Percentiles rank a stretch among this genome's conserved stretches.
Conservation (phyloP, 2,329 filamentous ascomycete species). For the Penicillium crustosum region DNA sequence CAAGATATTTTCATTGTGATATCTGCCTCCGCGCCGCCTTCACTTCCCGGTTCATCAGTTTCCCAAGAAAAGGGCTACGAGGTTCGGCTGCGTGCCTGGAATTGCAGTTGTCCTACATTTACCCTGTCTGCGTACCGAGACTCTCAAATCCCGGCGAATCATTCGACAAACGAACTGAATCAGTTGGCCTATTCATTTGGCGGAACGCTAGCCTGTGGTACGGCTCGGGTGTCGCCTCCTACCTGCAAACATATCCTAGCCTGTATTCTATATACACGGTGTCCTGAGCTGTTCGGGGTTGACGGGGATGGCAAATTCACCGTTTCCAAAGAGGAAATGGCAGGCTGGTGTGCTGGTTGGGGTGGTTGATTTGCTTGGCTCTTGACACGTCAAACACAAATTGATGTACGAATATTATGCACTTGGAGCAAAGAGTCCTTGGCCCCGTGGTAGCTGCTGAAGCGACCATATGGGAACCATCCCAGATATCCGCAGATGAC, state of each 20-base stretch:
- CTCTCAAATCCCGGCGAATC: slow-evolving; percentile 19
- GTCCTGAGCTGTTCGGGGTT: slow-evolving; percentile 56
- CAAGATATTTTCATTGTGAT: slow-evolving; percentile 61
- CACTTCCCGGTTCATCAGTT: slow-evolving; percentile 16
- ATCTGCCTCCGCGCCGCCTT: slow-evolving; percentile 52
- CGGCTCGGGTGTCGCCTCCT: slow-evolving; percentile 24
- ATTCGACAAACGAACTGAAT: slow-evolving; percentile 3
- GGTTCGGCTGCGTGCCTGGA: slow-evolving; percentile 75
- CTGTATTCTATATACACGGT: slow-evolving; percentile 71
- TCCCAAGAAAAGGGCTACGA: slow-evolving; percentile 56
- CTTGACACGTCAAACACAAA: background rate
- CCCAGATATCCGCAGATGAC: background rate
- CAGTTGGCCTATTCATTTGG: slow-evolving; percentile 36
- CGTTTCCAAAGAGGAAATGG: slow-evolving; percentile 66
- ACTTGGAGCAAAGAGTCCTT: background rate
- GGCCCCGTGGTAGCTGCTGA: background rate
- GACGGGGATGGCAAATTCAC: slow-evolving; percentile 55
- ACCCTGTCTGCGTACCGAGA: slow-evolving; percentile 66
- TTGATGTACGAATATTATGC: background rate
- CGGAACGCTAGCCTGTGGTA: slow-evolving; percentile 32
- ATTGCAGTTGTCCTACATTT: slow-evolving; percentile 86
- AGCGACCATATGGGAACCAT: background rate
- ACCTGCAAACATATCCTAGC: slow-evolving; percentile 90
- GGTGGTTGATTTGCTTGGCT: slow-evolving; percentile 29
- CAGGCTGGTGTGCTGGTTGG: slow-evolving; percentile 62